Percentiles rank a stretch among this genome's conserved stretches.
These are phyloP conservation scores for Bodo saltans DNA, from an alignment of 78 protist species.

Conservation along the genomic window DNA sequence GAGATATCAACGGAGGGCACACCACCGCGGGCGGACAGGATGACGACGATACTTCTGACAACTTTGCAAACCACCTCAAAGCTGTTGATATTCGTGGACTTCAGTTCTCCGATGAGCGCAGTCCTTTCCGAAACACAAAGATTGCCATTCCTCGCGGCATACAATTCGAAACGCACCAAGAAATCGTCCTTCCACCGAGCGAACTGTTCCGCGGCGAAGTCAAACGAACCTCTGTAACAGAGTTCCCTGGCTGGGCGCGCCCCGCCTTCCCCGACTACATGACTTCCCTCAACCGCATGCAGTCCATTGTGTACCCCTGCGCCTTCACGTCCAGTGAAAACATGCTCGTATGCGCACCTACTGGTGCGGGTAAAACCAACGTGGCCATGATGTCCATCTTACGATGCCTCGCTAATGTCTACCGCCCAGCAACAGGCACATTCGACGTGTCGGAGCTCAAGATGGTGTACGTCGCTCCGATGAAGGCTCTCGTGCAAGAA, in stretches of 20 bases:
- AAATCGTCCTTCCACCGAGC: conserved; percentile 70
- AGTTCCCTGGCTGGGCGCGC: conserved; percentile 82
- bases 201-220: conserved; percentile 34
- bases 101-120: conserved; percentile 26
- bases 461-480: conserved; percentile 97
- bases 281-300: conserved; percentile 65
- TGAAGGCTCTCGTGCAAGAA: conserved; percentile 98
- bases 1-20: too few relatives aligned
- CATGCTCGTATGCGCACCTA: conserved; percentile 98
- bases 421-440: conserved; percentile 28
- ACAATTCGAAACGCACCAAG: not conserved
- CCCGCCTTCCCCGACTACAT: conserved; percentile 54
- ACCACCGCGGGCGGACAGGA: too few relatives aligned
- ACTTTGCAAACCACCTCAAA: too few relatives aligned
- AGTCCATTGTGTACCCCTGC: conserved; percentile 61
- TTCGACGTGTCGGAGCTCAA: conserved; percentile 58
- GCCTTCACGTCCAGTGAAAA: conserved; percentile 75
- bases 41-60: too few relatives aligned
- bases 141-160: conserved; percentile 17
- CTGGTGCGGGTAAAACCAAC: conserved; percentile 99
- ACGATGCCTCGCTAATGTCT: conserved; percentile 69
- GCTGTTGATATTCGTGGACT: conserved; percentile 24
- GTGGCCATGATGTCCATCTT: conserved; percentile 95
- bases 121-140: conserved; percentile 21
- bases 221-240: conserved; percentile 28